Base-by-base conservation (phyloP, 2,329 filamentous ascomycete genomes). In the Penicillium nordicum region DNA sequence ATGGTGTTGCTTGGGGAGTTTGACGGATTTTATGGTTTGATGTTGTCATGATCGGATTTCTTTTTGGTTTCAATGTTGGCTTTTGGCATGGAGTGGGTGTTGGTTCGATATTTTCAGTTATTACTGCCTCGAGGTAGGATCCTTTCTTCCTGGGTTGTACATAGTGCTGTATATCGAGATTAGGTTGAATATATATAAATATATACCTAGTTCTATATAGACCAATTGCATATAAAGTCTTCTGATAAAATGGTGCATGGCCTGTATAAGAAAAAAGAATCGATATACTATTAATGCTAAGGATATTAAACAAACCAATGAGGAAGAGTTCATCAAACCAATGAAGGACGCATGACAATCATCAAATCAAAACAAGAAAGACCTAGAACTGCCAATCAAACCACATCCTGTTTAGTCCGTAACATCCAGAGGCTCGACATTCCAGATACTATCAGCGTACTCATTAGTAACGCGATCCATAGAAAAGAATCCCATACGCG, bases 371-470 rank as follows among this genome's bases (percentile, higher is more conserved):
- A 29, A 29, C 8, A 50, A 43, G 9, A 23, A 12, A 5, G 27
- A 14, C 36, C 1, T 42, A 10, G 23, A 21, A 29, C 38, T 14
- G 23, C 6, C 4, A 11, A 12, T 34, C 18, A 18, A 43, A 10
- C 21, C 10, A 40, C 4, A 36, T 12, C 10, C 23, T 30, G 27
- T 25, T 18, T 40, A 59, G 29, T 76, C 70, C 63, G 75, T 73
- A 23, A 80, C 78, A 34, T 76, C 75, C 53, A 94, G 74, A 29
- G 93, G 92, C 80, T 97, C 93, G 38, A 96, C 81, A 70, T 97
- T 97, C 94, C 94, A 99, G 73, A 99, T 97, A 62, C 83, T 87
- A 74, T 99, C 93, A 0, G 94, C 94, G 77, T 99, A 99, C 81
- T 97, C 92, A 68, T 93, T 90, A 74, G 97, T 97, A 77, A 93